Evolutionary conservation across 306 rosid species (phyloP).

Genomic region (Citrullus mucosospermus): DNA sequence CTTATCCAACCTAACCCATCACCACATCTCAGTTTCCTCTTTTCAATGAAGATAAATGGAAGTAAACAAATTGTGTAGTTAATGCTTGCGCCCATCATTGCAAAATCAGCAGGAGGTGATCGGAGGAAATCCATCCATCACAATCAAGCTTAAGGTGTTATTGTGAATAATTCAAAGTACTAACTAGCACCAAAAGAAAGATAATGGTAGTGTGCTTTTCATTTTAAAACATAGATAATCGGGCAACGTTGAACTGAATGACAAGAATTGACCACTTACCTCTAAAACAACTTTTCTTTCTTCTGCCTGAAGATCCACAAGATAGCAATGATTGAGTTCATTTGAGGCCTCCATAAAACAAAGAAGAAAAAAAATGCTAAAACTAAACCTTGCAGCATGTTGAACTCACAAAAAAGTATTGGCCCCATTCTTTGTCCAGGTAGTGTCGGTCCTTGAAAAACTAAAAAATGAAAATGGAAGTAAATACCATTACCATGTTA

Average conservation of each 20-base stretch:
- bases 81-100: not conserved
- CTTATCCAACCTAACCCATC: not conserved
- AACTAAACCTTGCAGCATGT: not conserved
- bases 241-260: not conserved
- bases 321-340: not conserved
- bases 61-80: not conserved
- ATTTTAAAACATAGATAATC: not conserved
- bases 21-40: not conserved
- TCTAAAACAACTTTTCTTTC: conserved; percentile 66
- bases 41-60: not conserved
- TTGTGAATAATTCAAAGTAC: not conserved
- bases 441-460: conserved; percentile 86
- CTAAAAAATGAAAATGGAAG: conserved; percentile 21
- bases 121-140: not conserved
- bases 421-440: conserved; percentile 97
- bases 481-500: not conserved
- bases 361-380: not conserved
- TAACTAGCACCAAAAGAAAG: not conserved
- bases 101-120: not conserved
- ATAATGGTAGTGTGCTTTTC: not conserved
- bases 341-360: not conserved
- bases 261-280: conserved; percentile 23
- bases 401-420: conserved; percentile 64
- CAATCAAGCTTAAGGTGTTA: not conserved
- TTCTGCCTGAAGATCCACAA: conserved; percentile 34